phyloP scores from a whole-genome alignment of 2,329 filamentous ascomycete genomes.

The Claviceps spartinae region DNA sequence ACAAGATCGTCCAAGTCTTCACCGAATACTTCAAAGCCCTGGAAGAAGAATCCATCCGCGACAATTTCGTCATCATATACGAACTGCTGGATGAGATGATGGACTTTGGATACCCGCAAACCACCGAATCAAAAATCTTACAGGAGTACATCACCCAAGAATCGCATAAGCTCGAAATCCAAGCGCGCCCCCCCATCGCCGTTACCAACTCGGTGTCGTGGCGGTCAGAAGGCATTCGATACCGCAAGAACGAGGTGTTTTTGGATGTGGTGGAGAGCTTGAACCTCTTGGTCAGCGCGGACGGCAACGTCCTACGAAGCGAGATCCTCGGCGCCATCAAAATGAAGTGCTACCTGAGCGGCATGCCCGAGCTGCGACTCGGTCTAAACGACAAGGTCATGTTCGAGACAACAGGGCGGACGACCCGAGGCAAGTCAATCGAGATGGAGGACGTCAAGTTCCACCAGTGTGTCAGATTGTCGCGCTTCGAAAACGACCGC shows the following conservation, averaged over 20 bases:
- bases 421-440: slow-evolving; percentile 89
- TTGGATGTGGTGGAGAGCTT: slow-evolving; percentile 93
- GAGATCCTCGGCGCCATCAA: slow-evolving; percentile 96
- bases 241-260: slow-evolving; percentile 99
- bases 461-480: slow-evolving; percentile 92
- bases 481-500: slow-evolving; percentile 93
- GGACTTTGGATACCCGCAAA: slow-evolving; percentile 99
- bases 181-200: slow-evolving; percentile 89
- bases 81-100: slow-evolving; percentile 99
- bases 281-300: slow-evolving; percentile 86
- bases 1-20: slow-evolving; percentile 97
- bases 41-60: slow-evolving; percentile 95
- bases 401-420: slow-evolving; percentile 94
- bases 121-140: slow-evolving; percentile 94
- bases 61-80: slow-evolving; percentile 99
- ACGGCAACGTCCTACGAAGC: slow-evolving; percentile 86
- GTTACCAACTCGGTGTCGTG: slow-evolving; percentile 97
- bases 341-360: slow-evolving; percentile 98
- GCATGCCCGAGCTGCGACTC: slow-evolving; percentile 90
- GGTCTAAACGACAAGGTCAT: slow-evolving; percentile 98
- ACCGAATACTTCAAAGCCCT: slow-evolving; percentile 99
- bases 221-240: slow-evolving; percentile 94
- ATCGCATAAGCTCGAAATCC: slow-evolving; percentile 94
- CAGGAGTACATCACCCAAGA: slow-evolving; percentile 99
- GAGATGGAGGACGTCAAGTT: slow-evolving; percentile 99